A percentile compares a stretch with the other conserved stretches of the same genome.
phyloP scores from a whole-genome alignment of 176 grass and related monocot species.

The Oryza glumipatula region DNA sequence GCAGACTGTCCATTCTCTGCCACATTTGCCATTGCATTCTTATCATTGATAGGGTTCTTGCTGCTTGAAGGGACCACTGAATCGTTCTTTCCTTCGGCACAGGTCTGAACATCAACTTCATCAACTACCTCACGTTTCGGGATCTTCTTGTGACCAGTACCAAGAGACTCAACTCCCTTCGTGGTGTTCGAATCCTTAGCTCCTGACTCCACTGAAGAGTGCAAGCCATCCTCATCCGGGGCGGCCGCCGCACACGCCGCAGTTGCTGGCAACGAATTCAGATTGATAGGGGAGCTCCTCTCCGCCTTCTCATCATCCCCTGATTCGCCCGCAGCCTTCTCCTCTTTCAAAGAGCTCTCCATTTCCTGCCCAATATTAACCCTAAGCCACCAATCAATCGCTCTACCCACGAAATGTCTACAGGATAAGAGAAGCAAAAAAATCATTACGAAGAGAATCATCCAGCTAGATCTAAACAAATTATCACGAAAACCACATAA shows the following conservation, averaged over 20 bases:
- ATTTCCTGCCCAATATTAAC: conserved; percentile 16
- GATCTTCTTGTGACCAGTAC: conserved; percentile 21
- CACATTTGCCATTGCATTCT: conserved; percentile 23
- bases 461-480: conserved; percentile 29
- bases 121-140: conserved; percentile 39
- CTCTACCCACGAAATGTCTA: conserved; percentile 26
- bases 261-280: conserved; percentile 50
- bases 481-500: neutral
- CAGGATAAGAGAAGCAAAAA: neutral
- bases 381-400: conserved; percentile 20
- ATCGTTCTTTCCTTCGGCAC: neutral
- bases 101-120: conserved; percentile 28
- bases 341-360: conserved; percentile 3
- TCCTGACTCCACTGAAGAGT: neutral
- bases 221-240: neutral
- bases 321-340: conserved; percentile 2
- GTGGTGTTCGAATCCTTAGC: neutral
- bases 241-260: neutral
- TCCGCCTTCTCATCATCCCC: conserved; percentile 30
- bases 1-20: conserved; percentile 29
- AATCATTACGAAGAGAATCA: conserved; percentile 11
- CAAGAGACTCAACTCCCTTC: conserved; percentile 21
- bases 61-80: neutral
- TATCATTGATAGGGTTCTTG: conserved; percentile 4
- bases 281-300: conserved; percentile 56